Percentiles rank a stretch among this genome's conserved stretches.
phyloP scores from a whole-genome alignment of 176 grass and related monocot species.

The Chloris gayana region DNA sequence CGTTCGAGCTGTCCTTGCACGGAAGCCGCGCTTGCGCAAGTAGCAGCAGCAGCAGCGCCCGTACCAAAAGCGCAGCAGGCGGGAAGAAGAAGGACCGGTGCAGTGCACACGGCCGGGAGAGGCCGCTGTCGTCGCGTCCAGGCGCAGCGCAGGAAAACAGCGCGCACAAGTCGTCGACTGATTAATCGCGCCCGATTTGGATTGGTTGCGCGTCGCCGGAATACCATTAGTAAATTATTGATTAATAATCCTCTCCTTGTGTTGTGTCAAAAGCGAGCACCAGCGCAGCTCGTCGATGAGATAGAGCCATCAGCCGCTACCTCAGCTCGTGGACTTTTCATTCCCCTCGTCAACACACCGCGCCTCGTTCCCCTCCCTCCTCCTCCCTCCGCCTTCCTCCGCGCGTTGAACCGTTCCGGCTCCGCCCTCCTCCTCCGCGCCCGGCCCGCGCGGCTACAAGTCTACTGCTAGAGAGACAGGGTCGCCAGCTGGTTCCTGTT shows the following conservation, averaged over 20 bases:
- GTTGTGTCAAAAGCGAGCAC: neutral
- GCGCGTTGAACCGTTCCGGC: constrained; percentile 17
- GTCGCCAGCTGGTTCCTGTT: neutral
- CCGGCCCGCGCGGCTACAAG: neutral
- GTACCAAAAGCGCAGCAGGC: no score
- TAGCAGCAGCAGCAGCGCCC: neutral
- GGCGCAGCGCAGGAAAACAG: neutral
- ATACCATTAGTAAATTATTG: neutral
- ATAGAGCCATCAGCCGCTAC: neutral
- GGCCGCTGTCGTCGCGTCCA: neutral
- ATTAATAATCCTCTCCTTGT: no score
- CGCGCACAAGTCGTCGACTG: neutral
- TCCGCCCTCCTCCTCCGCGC: no score
- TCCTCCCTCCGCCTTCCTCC: neutral
- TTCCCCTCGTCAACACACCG: constrained; percentile 14
- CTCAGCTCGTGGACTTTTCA: constrained; percentile 17
- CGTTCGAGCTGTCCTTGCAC: neutral
- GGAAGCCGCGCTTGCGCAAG: neutral
- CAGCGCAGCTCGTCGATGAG: neutral
- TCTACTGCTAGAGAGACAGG: constrained; percentile 3
- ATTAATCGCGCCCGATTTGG: neutral
- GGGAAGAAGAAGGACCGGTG: neutral
- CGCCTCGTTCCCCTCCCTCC: no score
- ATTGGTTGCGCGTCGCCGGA: neutral
- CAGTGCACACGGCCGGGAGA: neutral